Conservation (phyloP, 2,329 filamentous ascomycete genomes). For the Epichloe typhina region DNA sequence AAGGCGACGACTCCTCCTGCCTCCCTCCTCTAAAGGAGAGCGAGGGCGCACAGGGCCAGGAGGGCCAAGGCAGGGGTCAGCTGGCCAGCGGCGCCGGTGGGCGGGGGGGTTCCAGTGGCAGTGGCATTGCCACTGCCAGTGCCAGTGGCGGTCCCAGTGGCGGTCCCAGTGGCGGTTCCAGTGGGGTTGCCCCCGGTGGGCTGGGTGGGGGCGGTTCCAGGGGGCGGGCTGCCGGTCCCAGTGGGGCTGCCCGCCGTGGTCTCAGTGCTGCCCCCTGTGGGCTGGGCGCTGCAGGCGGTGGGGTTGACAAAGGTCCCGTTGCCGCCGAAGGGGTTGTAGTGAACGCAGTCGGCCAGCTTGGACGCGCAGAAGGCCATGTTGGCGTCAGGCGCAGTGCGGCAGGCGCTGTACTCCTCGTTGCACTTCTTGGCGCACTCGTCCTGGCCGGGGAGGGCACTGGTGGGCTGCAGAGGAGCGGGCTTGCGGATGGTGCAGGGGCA, state of each 20-base stretch:
- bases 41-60: slow-evolving; percentile 13
- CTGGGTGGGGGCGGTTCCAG: too few relatives aligned
- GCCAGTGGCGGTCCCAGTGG: neutral
- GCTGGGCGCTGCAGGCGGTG: slow-evolving; percentile 8
- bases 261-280: neutral
- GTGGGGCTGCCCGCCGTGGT: too few relatives aligned
- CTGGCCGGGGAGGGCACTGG: neutral
- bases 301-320: slow-evolving; percentile 6
- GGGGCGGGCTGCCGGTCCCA: too few relatives aligned
- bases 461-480: neutral
- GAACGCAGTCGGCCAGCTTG: slow-evolving; percentile 13
- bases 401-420: slow-evolving; percentile 8
- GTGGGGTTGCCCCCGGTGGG: too few relatives aligned
- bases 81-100: slow-evolving; percentile 10
- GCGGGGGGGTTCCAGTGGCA: neutral
- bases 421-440: slow-evolving; percentile 11
- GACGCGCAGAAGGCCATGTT: slow-evolving; percentile 15
- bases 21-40: slow-evolving; percentile 11
- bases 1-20: neutral
- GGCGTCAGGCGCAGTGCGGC: slow-evolving; percentile 9
- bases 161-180: neutral
- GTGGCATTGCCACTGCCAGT: too few relatives aligned
- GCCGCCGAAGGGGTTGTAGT: slow-evolving; percentile 13
- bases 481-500: neutral
- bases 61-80: slow-evolving; percentile 12